Evolutionary conservation across 2,329 filamentous ascomycete species (phyloP).

Genomic region (Bipolaris sorokiniana): DNA sequence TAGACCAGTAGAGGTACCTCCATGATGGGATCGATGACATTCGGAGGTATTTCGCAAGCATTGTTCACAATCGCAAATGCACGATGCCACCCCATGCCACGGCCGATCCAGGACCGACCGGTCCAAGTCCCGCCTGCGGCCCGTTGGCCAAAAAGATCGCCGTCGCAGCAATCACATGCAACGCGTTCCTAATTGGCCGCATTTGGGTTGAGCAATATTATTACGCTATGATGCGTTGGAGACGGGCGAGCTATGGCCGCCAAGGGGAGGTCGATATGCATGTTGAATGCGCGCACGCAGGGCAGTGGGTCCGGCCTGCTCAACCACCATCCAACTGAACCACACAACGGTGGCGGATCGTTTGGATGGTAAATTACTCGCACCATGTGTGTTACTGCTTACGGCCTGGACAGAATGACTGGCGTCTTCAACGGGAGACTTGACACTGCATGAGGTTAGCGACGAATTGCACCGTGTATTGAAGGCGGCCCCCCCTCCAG

Average conservation of each 20-base stretch:
- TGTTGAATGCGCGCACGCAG: constrained; percentile 29
- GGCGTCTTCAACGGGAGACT: background rate
- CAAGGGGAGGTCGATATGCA: constrained; percentile 39
- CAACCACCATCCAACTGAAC: constrained; percentile 47
- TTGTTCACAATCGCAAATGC: constrained; percentile 26
- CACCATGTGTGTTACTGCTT: background rate
- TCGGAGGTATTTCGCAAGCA: no score
- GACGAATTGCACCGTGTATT: background rate
- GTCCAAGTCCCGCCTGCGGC: background rate
- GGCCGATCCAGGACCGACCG: constrained; percentile 20
- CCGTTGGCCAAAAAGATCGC: constrained; percentile 15
- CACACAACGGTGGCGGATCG: constrained; percentile 24
- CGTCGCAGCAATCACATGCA: constrained; percentile 2
- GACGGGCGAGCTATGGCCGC: constrained; percentile 29
- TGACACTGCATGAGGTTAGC: constrained; percentile 1
- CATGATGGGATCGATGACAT: no score
- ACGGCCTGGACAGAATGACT: background rate
- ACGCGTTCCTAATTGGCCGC: constrained; percentile 18
- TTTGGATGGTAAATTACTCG: background rate
- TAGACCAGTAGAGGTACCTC: no score
- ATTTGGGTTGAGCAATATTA: constrained; percentile 15
- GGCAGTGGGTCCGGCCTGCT: constrained; percentile 36
- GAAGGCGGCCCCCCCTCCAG: background rate
- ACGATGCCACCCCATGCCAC: constrained; percentile 29
- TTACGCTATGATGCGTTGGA: constrained; percentile 27